Percentiles rank a stretch among this genome's conserved stretches.
Evolutionary conservation across 495 filamentous ascomycete genomes (phyloP).

Genomic region (Neurospora africana): DNA sequence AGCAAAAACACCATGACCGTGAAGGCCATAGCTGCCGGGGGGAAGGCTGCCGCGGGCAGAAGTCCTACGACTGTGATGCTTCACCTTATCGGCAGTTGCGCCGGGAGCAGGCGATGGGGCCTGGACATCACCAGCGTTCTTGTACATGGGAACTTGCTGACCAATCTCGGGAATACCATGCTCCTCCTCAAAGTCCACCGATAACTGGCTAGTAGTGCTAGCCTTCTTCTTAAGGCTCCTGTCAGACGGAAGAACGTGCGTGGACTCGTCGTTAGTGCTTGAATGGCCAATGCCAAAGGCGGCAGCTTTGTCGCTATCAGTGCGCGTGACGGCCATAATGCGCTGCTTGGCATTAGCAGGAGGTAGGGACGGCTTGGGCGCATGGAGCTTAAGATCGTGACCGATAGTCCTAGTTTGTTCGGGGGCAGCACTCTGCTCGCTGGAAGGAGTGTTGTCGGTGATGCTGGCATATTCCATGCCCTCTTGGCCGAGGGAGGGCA

Average conservation of each 20-base stretch:
- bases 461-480: slow-evolving; percentile 75
- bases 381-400: slow-evolving; percentile 75
- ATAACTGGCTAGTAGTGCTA: slow-evolving; percentile 46
- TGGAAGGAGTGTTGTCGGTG: slow-evolving; percentile 19
- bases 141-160: slow-evolving; percentile 84
- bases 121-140: slow-evolving; percentile 90
- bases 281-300: slow-evolving; percentile 69
- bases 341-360: slow-evolving; percentile 65
- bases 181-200: slow-evolving; percentile 48
- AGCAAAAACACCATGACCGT: slow-evolving; percentile 64
- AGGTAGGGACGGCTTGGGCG: slow-evolving; percentile 80
- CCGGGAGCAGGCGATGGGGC: slow-evolving; percentile 72
- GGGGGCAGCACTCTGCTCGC: slow-evolving; percentile 31
- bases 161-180: slow-evolving; percentile 88
- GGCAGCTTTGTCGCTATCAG: slow-evolving; percentile 74
- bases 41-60: slow-evolving; percentile 44
- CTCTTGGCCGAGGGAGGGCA: slow-evolving; percentile 82
- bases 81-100: slow-evolving; percentile 39
- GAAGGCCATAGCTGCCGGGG: slow-evolving; percentile 74
- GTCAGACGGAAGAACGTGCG: slow-evolving; percentile 16
- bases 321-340: slow-evolving; percentile 74
- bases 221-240: slow-evolving; percentile 51
- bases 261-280: slow-evolving; percentile 36
- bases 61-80: slow-evolving; percentile 53
- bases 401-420: slow-evolving; percentile 68